Base-by-base conservation (phyloP, 108 stramenopile species). In the Nannochloropsis oceanica region DNA sequence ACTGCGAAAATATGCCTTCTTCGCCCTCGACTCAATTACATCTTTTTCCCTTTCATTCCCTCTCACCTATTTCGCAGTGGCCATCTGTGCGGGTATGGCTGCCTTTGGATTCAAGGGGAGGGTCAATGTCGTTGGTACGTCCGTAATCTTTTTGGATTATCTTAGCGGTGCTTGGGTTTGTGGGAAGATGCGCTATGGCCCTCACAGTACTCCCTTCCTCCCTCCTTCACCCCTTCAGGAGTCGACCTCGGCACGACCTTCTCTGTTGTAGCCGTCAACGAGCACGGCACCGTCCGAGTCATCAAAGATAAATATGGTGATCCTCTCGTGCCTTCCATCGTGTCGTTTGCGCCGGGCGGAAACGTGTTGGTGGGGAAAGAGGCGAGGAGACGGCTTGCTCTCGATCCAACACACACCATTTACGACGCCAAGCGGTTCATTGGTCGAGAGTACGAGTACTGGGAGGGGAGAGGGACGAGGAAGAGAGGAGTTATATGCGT, bases 181-280 rank as follows among this genome's bases (percentile, higher is more conserved):
- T 34, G 34, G 34, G 34, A 34, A 34, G 5, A 5, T 34, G 34
- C 34, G 34, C 84, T 73, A 81, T 44, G 92, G 91, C 86, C 86
- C 89, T 44, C 82, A 82, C 88, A 3, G 87, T 89, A 26, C 91
- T 73, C 59, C 59, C 59, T n/a, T n/a, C 22, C 59, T n/a, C 18
- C 8, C n/a, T 73, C 59, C 59, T 73, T 73, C 59, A 18, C 59
- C n/a, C n/a, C n/a, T n/a, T 73, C 1, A 73, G 59, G 59, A 18
- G 43, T 92, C 44, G 92, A 92, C 79, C 86, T 92, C 44, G 92
- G 92, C 24, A 92, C 92, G 25, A 92, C 92, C 7, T 92, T 79
- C 91, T 91, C 90, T 24, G 92, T 92, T 12, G 89, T 90, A 22
- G 91, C 87, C 34, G 89, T 92, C 50, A 90, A 91, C 43, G 88